A percentile compares a stretch with the other conserved stretches of the same genome.
phyloP scores from a whole-genome alignment of 179 eudicot species.

The Silene noctiflora region DNA sequence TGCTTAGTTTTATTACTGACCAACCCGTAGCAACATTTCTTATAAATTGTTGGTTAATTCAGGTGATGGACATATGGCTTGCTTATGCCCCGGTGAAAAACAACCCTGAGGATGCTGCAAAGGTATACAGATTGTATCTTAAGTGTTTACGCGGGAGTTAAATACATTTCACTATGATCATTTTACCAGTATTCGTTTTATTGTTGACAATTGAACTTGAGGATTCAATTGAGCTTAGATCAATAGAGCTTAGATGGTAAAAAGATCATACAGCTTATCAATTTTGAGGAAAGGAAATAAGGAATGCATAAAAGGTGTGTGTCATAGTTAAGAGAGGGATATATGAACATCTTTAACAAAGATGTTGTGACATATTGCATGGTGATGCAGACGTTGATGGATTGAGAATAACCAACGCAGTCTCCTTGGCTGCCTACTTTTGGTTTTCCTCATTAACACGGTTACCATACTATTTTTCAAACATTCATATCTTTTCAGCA shows the following conservation, averaged over 20 bases:
- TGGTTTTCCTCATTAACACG: not conserved
- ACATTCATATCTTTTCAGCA: not conserved
- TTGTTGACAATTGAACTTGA: not conserved
- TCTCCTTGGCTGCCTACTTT: not conserved
- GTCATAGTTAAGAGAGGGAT: not conserved
- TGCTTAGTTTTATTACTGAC: slow-evolving; percentile 5
- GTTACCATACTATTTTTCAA: not conserved
- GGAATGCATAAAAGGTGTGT: not conserved
- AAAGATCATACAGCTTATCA: not conserved
- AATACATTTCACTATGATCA: not conserved
- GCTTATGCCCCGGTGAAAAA: slow-evolving; percentile 99
- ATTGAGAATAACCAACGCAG: not conserved
- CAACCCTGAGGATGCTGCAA: slow-evolving; percentile 98
- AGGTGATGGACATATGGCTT: slow-evolving; percentile 96
- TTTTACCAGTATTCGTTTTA: not conserved
- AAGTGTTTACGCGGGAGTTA: not conserved
- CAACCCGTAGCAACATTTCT: not conserved
- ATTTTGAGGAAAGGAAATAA: not conserved
- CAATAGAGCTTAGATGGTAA: not conserved
- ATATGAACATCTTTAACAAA: not conserved
- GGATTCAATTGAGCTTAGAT: not conserved
- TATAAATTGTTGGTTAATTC: slow-evolving; percentile 8
- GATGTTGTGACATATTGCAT: not conserved
- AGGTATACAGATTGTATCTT: slow-evolving; percentile 40
- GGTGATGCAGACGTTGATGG: not conserved